A percentile compares a stretch with the other conserved stretches of the same genome.
Evolutionary conservation across 176 grass and related monocot genomes (phyloP).

Genomic region (Avena sativa): DNA sequence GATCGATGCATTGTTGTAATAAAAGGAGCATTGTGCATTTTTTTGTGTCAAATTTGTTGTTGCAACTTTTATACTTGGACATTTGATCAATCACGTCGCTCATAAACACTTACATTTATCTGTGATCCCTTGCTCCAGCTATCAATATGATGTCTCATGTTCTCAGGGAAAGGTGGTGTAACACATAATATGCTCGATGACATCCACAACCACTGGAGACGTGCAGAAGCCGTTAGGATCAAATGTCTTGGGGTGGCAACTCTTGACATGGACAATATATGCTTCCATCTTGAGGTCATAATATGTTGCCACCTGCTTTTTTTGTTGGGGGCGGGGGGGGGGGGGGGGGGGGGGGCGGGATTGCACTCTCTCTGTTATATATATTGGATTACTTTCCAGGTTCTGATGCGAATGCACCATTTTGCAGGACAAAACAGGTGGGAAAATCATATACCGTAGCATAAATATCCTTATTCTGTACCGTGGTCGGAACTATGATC

Average conservation of each 20-base stretch:
- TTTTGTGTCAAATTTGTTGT: background rate
- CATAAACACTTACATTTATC: background rate
- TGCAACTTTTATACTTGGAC: background rate
- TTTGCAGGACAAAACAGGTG: conserved; percentile 34
- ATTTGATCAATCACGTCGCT: background rate
- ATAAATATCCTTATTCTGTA: conserved; percentile 70
- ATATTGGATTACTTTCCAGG: too few species aligned
- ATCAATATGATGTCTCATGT: conserved; percentile 13
- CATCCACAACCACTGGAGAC: conserved; percentile 81
- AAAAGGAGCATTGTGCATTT: background rate
- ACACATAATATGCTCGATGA: conserved; percentile 85
- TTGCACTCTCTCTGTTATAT: background rate
- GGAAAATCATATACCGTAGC: conserved; percentile 57
- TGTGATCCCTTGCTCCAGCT: background rate
- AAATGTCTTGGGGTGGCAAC: conserved; percentile 84
- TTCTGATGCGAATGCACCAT: too few species aligned
- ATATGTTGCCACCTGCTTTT: conserved; percentile 38
- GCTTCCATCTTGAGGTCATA: conserved; percentile 79
- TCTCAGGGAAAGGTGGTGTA: conserved; percentile 68
- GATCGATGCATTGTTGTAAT: background rate
- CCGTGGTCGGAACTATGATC: conserved; percentile 66
- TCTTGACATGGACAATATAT: conserved; percentile 75
- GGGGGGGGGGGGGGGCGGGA: background rate
- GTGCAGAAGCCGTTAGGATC: conserved; percentile 74
- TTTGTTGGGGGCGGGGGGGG: background rate